phyloP scores from a whole-genome alignment of 169 alveolate genomes.

The Sarcocystis neurona region DNA sequence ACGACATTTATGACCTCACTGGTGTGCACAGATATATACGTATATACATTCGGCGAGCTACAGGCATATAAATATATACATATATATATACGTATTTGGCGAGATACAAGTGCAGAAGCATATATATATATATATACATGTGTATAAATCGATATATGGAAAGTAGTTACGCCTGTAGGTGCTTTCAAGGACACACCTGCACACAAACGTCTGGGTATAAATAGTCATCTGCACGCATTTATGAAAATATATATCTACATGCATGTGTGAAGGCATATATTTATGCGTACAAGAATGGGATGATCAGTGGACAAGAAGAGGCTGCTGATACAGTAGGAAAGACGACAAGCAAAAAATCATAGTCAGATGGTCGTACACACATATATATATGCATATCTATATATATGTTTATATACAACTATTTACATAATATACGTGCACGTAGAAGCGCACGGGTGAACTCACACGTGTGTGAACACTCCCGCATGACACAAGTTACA shows the following conservation, averaged over 20 bases:
- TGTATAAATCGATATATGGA: neutral
- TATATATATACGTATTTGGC: too few species aligned
- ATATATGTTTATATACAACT: too few species aligned
- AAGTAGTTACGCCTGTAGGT: neutral
- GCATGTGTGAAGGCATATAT: neutral
- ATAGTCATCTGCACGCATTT: neutral
- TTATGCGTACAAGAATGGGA: neutral
- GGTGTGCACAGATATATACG: neutral
- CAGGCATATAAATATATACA: too few species aligned
- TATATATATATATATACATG: neutral
- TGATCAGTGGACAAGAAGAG: neutral
- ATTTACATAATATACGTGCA: neutral
- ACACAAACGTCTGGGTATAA: neutral
- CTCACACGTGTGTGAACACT: neutral
- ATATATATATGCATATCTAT: too few species aligned
- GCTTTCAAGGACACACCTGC: neutral
- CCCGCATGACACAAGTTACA: neutral
- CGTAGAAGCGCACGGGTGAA: neutral
- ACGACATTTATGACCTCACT: neutral
- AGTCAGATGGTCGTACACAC: too few species aligned
- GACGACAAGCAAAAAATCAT: too few species aligned
- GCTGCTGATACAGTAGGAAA: too few species aligned
- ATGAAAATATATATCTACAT: neutral
- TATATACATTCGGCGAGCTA: neutral
- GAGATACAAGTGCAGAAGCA: neutral